These are phyloP conservation scores for Aspergillus thermomutatus DNA, from an alignment of 2,329 filamentous ascomycete genomes.

Conservation along the genomic window DNA sequence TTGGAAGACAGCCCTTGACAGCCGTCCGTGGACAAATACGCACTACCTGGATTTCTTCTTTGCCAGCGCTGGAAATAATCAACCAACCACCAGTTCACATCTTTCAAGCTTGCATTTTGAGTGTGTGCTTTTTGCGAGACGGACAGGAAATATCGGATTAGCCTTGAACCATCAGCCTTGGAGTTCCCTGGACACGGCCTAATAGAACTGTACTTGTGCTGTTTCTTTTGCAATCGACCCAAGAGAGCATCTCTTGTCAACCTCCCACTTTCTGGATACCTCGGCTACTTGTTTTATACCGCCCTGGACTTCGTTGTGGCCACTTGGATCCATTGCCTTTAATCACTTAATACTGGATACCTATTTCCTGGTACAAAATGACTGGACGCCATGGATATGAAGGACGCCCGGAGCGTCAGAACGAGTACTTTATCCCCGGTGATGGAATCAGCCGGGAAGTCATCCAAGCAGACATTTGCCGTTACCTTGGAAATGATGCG, in stretches of 20 bases:
- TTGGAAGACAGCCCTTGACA: slow-evolving; percentile 7
- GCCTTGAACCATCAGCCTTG: slow-evolving; percentile 19
- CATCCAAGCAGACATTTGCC: slow-evolving; percentile 80
- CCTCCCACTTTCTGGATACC: slow-evolving; percentile 15
- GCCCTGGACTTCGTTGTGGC: slow-evolving; percentile 21
- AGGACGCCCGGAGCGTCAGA: slow-evolving; percentile 47
- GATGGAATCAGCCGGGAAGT: slow-evolving; percentile 81
- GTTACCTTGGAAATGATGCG: slow-evolving; percentile 78
- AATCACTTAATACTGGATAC: slow-evolving; percentile 22
- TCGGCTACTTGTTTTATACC: slow-evolving; percentile 12
- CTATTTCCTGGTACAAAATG: slow-evolving; percentile 33
- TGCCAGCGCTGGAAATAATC: slow-evolving; percentile 6
- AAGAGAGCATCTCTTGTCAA: slow-evolving; percentile 11
- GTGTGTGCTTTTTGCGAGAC: slow-evolving; percentile 7
- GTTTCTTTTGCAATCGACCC: slow-evolving; percentile 20
- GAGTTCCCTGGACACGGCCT: slow-evolving; percentile 21
- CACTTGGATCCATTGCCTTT: slow-evolving; percentile 26
- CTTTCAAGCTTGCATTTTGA: slow-evolving; percentile 14
- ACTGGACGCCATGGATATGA: slow-evolving; percentile 36
- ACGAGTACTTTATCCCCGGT: slow-evolving; percentile 76
- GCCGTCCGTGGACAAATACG: slow-evolving; percentile 14
- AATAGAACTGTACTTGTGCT: slow-evolving; percentile 21
- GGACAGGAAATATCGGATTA: slow-evolving; percentile 17
- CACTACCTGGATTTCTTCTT: slow-evolving; percentile 16
- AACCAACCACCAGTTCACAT: slow-evolving; percentile 11